Conservation (phyloP, 2,329 filamentous ascomycete genomes). For the Sclerotinia nivalis region DNA sequence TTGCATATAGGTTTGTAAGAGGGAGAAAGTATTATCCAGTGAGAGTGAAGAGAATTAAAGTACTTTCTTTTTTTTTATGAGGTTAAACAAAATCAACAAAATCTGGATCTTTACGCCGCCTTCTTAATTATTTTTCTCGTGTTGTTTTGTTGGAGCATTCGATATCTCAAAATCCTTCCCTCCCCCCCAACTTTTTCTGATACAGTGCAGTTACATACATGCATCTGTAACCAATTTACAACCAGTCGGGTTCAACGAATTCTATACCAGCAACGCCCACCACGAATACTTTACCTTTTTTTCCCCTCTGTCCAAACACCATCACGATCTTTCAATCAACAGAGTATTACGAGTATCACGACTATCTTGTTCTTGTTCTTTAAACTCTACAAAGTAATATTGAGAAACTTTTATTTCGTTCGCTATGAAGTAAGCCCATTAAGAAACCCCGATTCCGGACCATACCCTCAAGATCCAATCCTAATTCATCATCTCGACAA, state of each 20-base stretch:
- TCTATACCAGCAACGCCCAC: neutral
- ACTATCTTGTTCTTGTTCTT: neutral
- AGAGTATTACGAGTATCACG: neutral
- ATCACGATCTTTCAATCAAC: neutral
- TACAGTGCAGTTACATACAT: neutral
- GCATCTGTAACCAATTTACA: neutral
- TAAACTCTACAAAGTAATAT: neutral
- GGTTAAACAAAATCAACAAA: neutral
- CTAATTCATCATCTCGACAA: slow-evolving; percentile 29
- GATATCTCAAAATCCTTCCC: neutral
- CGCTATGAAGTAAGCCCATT: slow-evolving; percentile 21
- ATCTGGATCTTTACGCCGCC: neutral
- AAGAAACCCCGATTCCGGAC: slow-evolving; percentile 20
- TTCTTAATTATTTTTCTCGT: slow-evolving; percentile 4
- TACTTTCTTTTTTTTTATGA: neutral
- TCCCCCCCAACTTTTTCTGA: neutral
- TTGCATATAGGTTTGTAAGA: neutral
- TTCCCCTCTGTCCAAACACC: neutral
- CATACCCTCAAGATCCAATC: slow-evolving; percentile 8
- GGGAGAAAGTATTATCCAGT: neutral
- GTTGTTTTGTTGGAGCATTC: neutral
- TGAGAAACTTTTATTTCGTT: slow-evolving; percentile 10
- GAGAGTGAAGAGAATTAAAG: neutral
- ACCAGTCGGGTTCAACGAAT: slow-evolving; percentile 6
- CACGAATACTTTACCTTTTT: neutral